phyloP scores from a whole-genome alignment of 768 basidiomycete species.

The Phanerodontia chrysosporium region DNA sequence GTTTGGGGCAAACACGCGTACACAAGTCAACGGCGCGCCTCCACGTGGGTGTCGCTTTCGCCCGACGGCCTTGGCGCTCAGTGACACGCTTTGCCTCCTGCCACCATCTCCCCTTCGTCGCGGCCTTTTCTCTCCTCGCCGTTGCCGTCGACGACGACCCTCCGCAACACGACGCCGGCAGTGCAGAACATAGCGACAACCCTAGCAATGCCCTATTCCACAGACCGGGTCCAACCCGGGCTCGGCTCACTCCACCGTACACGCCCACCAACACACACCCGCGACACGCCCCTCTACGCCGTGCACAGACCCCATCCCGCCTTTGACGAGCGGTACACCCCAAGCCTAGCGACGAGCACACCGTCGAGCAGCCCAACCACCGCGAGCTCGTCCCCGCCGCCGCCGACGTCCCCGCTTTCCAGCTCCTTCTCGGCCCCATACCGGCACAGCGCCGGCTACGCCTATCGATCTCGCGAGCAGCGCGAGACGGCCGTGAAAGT shows the following conservation, averaged over 20 bases:
- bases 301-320: neutral
- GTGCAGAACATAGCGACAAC: neutral
- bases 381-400: neutral
- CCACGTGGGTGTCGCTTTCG: neutral
- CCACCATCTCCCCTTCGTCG: neutral
- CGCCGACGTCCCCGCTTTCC: neutral
- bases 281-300: neutral
- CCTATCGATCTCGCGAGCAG: neutral
- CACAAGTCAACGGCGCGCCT: neutral
- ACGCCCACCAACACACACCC: neutral
- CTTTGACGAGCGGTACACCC: neutral
- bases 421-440: neutral
- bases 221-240: neutral
- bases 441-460: neutral
- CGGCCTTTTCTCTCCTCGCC: neutral
- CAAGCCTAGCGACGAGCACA: neutral
- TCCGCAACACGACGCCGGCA: neutral
- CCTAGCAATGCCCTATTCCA: neutral
- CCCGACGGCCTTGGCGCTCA: neutral
- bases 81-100: constrained; percentile 2
- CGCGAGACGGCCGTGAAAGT: neutral
- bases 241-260: neutral
- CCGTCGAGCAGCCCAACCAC: neutral
- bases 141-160: neutral
- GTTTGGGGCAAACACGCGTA: neutral